Base-by-base conservation (phyloP, 1,284 basidiomycete species). In the Ceratobasidium sp. region DNA sequence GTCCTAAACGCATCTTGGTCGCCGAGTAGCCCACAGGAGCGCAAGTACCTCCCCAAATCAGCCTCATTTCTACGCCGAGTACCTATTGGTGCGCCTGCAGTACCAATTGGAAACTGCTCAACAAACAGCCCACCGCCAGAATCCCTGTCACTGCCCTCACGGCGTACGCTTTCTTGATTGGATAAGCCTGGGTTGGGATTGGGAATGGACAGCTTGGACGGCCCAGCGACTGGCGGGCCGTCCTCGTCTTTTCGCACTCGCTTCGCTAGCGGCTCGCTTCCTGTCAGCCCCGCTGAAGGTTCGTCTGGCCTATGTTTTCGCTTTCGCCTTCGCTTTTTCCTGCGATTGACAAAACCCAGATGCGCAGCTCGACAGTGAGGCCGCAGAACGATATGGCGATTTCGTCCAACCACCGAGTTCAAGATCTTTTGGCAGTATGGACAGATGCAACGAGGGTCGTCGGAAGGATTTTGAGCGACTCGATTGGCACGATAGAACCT, bases 21-120 rank as follows among this genome's bases (percentile, higher is more conserved):
- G 1, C 55, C 57, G 1, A 71, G 57, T 6, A 3, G 3, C 6
- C 69, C 47, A 47, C 57, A 61, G 5, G 46, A 16, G 9, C 26
- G 28, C 4, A 71, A 5, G 32, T 71, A 71, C 1, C 21, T 32
- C 28, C 32, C 5, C 38, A 70, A 38, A 35, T 54, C 50, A 18
- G 18, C 21, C 28, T 67, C 16, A 3, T 8, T 38, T 35, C 18
- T 69, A 13, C 50, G 21, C 38, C n/a, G 26, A 26, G 23, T 26
- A 28, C 64, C 26, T 1, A 70, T 70, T 35, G 67, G 41, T 44
- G 43, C 28, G n/a, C 67, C 69, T 1, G 69, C 69, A 2, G 46
- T 59, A 5, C 26, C 26, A 3, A 50, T 23, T 0, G 69, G 69
- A 23, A 71, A 71, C 8, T 18, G 8, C 32, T 71, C 69, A 9